Evolutionary conservation across 306 rosid genomes (phyloP), one percentile per base, ranked within the genome.

Genomic region (Citrullus mucosospermus): DNA sequence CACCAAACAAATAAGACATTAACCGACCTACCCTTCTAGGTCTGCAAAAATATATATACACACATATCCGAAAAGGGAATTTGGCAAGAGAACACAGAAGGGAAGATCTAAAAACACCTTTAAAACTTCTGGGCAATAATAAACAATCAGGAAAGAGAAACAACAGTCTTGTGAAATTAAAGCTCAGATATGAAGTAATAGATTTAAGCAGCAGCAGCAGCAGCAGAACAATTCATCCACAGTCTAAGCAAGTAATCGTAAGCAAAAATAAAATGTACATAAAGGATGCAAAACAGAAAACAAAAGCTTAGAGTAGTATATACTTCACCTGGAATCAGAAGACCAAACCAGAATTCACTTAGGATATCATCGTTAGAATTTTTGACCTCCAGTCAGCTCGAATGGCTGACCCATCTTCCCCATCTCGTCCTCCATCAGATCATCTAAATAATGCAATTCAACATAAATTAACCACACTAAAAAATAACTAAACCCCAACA

Each of bases 321-420:
- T 53, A 51, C 32, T 74, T 53, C 78, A 74, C 78, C 78, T 74
- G 59, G 17, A 53, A 74, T 53, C 43, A 74, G 50, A 74, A 74
- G 50, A 74, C 6, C 18, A 30, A 50, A 51, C 77, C 25, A 72
- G 50, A 25, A 73, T 50, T 16, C 62, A 9, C 56, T 34, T 28
- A 9, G 43, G 48, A 73, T 9, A 71, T 8, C 62, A 30, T 28
- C 32, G 32, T 32, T 53, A 53, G 44, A 54, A 9, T 3, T 53
- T 53, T 5, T 17, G 16, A 14, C 9, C 62, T 4, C 15, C 15
- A 71, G 55, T 50, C 77, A 71, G 77, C 77, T 50, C 77, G 3
- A 48, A 48, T 15, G 43, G 41, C 77, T 32, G 20, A 71, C 57
- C 8, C 43, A 71, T 22, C 55, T 15, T 53, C 48, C 62, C 22